Conservation (phyloP, 805 yeast genomes). For the Zygotorulaspora danielsina region DNA sequence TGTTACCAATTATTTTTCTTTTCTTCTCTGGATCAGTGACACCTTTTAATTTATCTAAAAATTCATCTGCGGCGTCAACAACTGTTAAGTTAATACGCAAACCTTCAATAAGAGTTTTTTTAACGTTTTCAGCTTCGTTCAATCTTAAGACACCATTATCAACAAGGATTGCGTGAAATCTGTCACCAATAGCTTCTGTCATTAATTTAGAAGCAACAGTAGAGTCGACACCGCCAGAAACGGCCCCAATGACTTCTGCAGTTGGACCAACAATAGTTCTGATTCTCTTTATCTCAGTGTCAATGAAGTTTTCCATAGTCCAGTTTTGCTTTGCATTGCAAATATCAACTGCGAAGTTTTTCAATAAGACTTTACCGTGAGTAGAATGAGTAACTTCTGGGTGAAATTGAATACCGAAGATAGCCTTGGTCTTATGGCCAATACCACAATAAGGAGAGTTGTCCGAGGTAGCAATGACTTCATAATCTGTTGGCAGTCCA, state of each 20-base stretch:
- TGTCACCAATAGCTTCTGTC: conserved; percentile 97
- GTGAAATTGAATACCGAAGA: conserved; percentile 97
- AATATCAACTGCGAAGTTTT: conserved; percentile 88
- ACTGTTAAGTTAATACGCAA: conserved; percentile 93
- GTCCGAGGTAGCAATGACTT: conserved; percentile 82
- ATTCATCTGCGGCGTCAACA: conserved; percentile 89
- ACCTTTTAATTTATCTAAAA: conserved; percentile 80
- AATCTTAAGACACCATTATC: conserved; percentile 97
- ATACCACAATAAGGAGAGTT: conserved; percentile 97
- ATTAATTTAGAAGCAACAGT: conserved; percentile 98
- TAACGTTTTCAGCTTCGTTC: conserved; percentile 85
- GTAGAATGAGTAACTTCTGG: conserved; percentile 97
- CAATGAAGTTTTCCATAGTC: conserved; percentile 98
- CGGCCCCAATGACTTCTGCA: conserved; percentile 99
- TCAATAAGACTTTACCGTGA: conserved; percentile 80
- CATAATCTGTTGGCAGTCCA: conserved; percentile 84
- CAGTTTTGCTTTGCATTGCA: conserved; percentile 87
- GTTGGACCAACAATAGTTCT: conserved; percentile 90
- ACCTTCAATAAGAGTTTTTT: conserved; percentile 85
- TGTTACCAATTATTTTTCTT: conserved; percentile 97
- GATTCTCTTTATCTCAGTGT: conserved; percentile 92
- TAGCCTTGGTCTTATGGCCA: conserved; percentile 63
- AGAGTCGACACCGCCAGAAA: conserved; percentile 98
- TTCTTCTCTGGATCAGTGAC: conserved; percentile 98
- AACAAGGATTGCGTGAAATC: conserved; percentile 97